A percentile compares a stretch with the other conserved stretches of the same genome.
phyloP scores from a whole-genome alignment of 495 filamentous ascomycete species.

The Durotheca rogersii region DNA sequence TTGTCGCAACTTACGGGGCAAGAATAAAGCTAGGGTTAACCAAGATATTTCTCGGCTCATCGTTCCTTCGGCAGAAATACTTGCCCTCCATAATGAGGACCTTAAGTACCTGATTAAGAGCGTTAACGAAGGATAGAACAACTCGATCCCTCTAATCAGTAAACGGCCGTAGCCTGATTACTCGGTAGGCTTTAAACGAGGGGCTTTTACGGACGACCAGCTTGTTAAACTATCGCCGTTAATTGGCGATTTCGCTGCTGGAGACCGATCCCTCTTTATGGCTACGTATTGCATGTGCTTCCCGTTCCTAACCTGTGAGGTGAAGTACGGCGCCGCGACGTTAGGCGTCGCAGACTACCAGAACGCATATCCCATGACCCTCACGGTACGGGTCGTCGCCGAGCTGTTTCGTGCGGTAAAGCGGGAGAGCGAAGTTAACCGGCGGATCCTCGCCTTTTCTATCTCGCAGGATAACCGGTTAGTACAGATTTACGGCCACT shows the following conservation, averaged over 20 bases:
- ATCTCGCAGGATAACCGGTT: slow-evolving; percentile 46
- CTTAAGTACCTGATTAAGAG: no score
- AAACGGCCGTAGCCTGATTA: slow-evolving; percentile 48
- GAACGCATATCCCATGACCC: slow-evolving; percentile 36
- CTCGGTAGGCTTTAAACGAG: slow-evolving; percentile 43
- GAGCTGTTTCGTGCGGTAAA: slow-evolving; percentile 38
- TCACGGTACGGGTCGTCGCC: slow-evolving; percentile 40
- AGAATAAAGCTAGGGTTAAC: no score
- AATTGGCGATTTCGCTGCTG: slow-evolving; percentile 31
- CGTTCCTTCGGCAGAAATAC: no score
- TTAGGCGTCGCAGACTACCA: not conserved
- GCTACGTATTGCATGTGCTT: slow-evolving; percentile 45
- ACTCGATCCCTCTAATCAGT: slow-evolving; percentile 35
- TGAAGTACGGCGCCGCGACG: slow-evolving; percentile 10
- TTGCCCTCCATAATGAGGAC: no score
- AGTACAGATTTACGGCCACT: slow-evolving; percentile 45
- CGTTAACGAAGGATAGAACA: slow-evolving; percentile 48
- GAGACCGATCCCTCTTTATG: slow-evolving; percentile 39
- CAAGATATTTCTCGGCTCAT: no score
- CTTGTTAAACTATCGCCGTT: slow-evolving; percentile 42
- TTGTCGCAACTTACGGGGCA: no score
- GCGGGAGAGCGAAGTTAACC: slow-evolving; percentile 41
- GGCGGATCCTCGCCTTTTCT: slow-evolving; percentile 48
- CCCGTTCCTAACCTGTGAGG: slow-evolving; percentile 43
- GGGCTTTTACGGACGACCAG: slow-evolving; percentile 44